A percentile compares a stretch with the other conserved stretches of the same genome.
Evolutionary conservation across 2,329 filamentous ascomycete genomes (phyloP).

Genomic region (Aspergillus pseudotamarii): DNA sequence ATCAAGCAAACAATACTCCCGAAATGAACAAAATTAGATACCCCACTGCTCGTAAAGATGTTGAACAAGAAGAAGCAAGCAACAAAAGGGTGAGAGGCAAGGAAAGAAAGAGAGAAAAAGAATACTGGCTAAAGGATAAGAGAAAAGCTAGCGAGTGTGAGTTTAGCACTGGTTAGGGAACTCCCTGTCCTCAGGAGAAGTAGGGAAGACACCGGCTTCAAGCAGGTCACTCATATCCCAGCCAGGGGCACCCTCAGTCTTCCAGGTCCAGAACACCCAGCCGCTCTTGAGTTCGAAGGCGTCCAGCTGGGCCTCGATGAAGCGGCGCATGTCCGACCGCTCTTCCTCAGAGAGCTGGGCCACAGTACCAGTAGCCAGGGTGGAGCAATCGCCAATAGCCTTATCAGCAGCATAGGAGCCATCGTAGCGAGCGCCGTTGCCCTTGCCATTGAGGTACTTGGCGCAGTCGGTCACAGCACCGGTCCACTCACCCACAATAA

Average conservation of each 20-base stretch:
- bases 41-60: neutral
- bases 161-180: conserved; percentile 36
- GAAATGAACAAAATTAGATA: neutral
- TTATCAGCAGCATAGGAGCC: conserved; percentile 54
- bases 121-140: neutral
- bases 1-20: neutral
- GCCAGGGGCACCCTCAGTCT: conserved; percentile 51
- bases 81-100: neutral
- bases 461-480: conserved; percentile 66
- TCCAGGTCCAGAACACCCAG: conserved; percentile 56
- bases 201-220: conserved; percentile 52
- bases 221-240: conserved; percentile 52
- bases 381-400: conserved; percentile 57
- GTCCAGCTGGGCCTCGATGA: conserved; percentile 51
- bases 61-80: neutral
- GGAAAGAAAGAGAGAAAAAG: neutral
- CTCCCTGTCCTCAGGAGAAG: conserved; percentile 38
- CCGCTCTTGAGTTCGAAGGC: conserved; percentile 47
- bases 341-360: conserved; percentile 39
- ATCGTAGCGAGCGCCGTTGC: conserved; percentile 61
- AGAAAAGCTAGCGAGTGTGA: neutral
- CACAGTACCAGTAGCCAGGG: conserved; percentile 54
- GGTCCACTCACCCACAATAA: conserved; percentile 70
- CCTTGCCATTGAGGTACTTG: conserved; percentile 58
- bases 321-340: conserved; percentile 43